Base-by-base conservation (phyloP, 441 rosid species). In the California macrophylla region DNA sequence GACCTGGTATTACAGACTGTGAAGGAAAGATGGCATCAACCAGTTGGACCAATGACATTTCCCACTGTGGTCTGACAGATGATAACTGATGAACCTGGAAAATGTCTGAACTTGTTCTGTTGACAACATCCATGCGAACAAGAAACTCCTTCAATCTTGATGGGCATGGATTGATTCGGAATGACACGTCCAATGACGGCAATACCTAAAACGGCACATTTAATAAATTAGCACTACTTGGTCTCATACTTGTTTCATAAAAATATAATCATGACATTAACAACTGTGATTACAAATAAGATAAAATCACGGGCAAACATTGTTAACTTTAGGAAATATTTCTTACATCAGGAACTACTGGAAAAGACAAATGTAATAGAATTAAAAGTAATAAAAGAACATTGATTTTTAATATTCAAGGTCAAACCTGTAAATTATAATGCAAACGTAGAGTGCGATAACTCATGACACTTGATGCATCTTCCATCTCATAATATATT, bases 381-480 rank as follows among this genome's bases (percentile, higher is more conserved):
- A 60, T 26, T 26, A 60, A 60, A 60, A 16, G 64, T 5, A 13
- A 60, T 12, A 60, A 60, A 60, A 18, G 10, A 13, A 24, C 64
- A 60, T 26, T 60, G 23, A 21, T 54, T 54, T 54, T 21, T 56
- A 8, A 62, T n/a, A 62, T 62, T 62, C 36, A 62, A 62, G 34
- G 36, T 47, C 82, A 66, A 66, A 92, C 97, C 98, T 87, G 87
- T 76, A 92, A 75, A 73, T 79, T 82, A 82, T 83, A 89, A 80
- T 82, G 86, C 95, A 95, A 81, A 69, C 97, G 87, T 52, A 95
- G 83, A 54, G 88, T 84, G 78, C 97, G 97, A 84, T 87, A 95
- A 80, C 81, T 92, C 86, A 94, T 83, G 85, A 77, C 64, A 79
- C 86, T 85, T 78, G 96, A 86, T 75, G 71, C 77, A 84, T 86